Conservation (phyloP, 352 stramenopile species). For the Thalassiosira hispida region DNA sequence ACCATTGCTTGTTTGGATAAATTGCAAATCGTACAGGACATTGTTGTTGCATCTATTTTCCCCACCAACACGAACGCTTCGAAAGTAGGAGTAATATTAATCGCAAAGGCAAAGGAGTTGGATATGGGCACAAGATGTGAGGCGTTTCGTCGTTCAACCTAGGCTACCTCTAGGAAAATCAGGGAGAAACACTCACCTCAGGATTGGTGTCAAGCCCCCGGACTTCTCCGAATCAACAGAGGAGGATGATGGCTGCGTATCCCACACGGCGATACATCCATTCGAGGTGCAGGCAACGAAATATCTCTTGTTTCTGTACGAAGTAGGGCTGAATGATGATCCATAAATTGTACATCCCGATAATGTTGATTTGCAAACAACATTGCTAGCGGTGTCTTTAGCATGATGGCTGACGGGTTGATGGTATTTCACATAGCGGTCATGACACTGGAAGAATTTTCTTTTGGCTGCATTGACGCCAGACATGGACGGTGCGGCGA, state of each 20-base stretch:
- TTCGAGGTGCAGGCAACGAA: constrained; percentile 48
- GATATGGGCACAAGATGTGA: background rate
- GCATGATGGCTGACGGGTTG: background rate
- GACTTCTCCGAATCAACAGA: background rate
- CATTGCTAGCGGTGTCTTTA: background rate
- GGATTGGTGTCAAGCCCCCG: constrained; percentile 17
- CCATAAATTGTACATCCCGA: constrained; percentile 33
- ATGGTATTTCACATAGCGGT: constrained; percentile 37
- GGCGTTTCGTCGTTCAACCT: background rate
- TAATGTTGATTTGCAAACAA: constrained; percentile 15
- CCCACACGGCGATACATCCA: constrained; percentile 45
- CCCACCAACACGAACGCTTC: constrained; percentile 5
- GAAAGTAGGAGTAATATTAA: background rate
- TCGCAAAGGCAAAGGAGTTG: background rate
- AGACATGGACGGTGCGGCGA: background rate
- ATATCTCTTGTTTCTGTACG: constrained; percentile 17
- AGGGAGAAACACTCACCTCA: constrained; percentile 20
- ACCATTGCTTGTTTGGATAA: constrained; percentile 25
- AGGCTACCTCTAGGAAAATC: background rate
- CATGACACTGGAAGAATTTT: constrained; percentile 27
- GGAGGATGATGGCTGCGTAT: constrained; percentile 3
- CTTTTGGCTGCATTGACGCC: constrained; percentile 27
- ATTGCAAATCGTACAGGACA: constrained; percentile 57
- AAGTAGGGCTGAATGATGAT: constrained; percentile 36
- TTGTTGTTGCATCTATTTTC: constrained; percentile 9